Percentiles rank a stretch among this genome's conserved stretches.
These are phyloP conservation scores for Fusarium abutilonis DNA, from an alignment of 2,329 filamentous ascomycete genomes.

Conservation along the genomic window DNA sequence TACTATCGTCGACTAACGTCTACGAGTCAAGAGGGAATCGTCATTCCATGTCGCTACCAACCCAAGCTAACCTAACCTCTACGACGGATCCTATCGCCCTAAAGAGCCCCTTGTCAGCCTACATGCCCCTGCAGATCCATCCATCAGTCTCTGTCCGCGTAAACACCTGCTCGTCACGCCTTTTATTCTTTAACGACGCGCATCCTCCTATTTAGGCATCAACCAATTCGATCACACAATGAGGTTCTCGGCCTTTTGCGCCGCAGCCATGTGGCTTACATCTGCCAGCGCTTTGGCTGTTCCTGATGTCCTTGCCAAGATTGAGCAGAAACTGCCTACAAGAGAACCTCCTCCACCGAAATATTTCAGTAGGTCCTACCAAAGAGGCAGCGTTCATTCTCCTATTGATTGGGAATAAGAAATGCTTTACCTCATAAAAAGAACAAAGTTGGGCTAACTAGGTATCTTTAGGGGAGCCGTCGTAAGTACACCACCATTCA, in stretches of 20 bases:
- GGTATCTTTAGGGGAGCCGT: conserved; percentile 30
- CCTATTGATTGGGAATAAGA: not conserved
- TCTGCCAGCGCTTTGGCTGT: conserved; percentile 14
- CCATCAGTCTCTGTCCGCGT: conserved; percentile 7
- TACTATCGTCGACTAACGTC: too few relatives aligned
- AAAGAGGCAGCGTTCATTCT: not conserved
- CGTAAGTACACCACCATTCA: conserved; percentile 24
- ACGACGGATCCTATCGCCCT: not conserved
- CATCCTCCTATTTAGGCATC: not conserved
- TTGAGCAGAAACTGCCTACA: conserved; percentile 16
- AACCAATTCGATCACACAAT: conserved; percentile 1
- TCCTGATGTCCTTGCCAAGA: conserved; percentile 11
- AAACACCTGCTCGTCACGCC: conserved; percentile 2
- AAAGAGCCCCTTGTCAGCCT: conserved; percentile 10
- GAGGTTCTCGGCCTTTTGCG: conserved; percentile 9
- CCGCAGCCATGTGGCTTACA: conserved; percentile 15
- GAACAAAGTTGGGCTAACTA: not conserved
- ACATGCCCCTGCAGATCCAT: conserved; percentile 8
- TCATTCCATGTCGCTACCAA: too few relatives aligned
- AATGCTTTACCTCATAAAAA: not conserved
- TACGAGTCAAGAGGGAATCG: too few relatives aligned
- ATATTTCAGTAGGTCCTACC: conserved; percentile 32
- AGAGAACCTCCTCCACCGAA: conserved; percentile 19
- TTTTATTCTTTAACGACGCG: not conserved
- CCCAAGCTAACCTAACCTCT: too few relatives aligned